Evolutionary conservation across 2,329 filamentous ascomycete species (phyloP), one percentile per base, ranked within the genome.

Genomic region (Atkinsonella hypoxylon): DNA sequence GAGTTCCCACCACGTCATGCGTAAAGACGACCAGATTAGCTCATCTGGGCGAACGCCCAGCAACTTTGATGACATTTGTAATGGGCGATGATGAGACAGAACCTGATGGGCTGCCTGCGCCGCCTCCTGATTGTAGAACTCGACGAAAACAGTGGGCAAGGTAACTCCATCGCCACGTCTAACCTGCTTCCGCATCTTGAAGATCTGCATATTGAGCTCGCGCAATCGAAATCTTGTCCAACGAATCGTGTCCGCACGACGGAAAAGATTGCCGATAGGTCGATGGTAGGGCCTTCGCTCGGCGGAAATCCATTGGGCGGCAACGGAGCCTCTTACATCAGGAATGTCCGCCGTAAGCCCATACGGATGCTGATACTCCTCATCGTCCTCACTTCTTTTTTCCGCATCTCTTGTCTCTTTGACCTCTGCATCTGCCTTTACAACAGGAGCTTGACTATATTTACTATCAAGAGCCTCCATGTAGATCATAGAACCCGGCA

Each of bases 231-330:
- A 73, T 48, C 93, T 85, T 55, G 82, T 86, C 85, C 87, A 96
- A 55, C 91, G 82, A 65, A 98, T 96, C 0, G 89, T 93, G 68
- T 98, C 93, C 15, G 96, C 90, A 66, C 95, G 93, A 63, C 89
- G 83, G 57, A 89, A 87, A 57, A 90, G 78, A 45, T 87, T 74
- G 15, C 78, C 79, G 20, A 93, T 66, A 6, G 77, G 70, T 0
- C 74, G 63, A 63, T 95, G 89, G 1, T 84, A 82, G 1, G 89
- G 89, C 42, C 89, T 79, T 58, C 89, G 77, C 66, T 87, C 84
- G 10, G 74, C 70, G 15, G 81, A 75, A 39, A 95, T 71, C 82
- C 86, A 95, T 56, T 82, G 83, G 13, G 82, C 80, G 12, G 87
- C 86, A 38, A 88, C 71, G 51, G 70, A 72, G 30, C 70, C 70